A percentile compares a stretch with the other conserved stretches of the same genome.
Evolutionary conservation across 2,329 filamentous ascomycete genomes (phyloP).

Genomic region (Neofusicoccum ribis): DNA sequence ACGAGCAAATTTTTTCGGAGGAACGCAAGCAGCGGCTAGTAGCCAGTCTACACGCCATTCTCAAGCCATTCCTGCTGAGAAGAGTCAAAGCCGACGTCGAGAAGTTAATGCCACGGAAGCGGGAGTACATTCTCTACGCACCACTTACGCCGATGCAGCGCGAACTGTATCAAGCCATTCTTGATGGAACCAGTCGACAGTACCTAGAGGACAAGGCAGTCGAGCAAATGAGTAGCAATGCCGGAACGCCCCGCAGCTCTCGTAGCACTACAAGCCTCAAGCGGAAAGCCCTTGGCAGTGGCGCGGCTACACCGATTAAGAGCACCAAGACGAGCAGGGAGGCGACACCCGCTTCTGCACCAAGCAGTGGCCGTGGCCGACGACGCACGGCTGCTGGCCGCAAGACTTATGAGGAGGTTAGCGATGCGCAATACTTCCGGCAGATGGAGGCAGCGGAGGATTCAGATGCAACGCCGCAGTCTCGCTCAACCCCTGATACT

Average conservation of each 20-base stretch:
- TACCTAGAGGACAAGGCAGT: slow-evolving; percentile 75
- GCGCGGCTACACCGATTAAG: slow-evolving; percentile 59
- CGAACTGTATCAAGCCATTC: slow-evolving; percentile 81
- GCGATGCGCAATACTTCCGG: slow-evolving; percentile 81
- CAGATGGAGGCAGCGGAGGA: slow-evolving; percentile 59
- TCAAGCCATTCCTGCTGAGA: slow-evolving; percentile 86
- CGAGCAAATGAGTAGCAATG: slow-evolving; percentile 56
- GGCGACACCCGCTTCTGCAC: slow-evolving; percentile 67
- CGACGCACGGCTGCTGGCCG: slow-evolving; percentile 38
- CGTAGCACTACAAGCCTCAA: slow-evolving; percentile 53
- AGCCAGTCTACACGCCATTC: slow-evolving; percentile 85
- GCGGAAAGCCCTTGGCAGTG: slow-evolving; percentile 50
- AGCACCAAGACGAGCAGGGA: slow-evolving; percentile 72
- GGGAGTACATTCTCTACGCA: slow-evolving; percentile 93
- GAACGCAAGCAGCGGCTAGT: slow-evolving; percentile 75
- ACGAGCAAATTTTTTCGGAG: slow-evolving; percentile 77
- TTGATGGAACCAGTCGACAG: slow-evolving; percentile 52
- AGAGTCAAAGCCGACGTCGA: slow-evolving; percentile 94
- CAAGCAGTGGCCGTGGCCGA: slow-evolving; percentile 54
- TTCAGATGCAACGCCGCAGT: slow-evolving; percentile 39
- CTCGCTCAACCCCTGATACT: slow-evolving; percentile 40
- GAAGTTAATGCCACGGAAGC: slow-evolving; percentile 86
- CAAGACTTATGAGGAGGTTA: slow-evolving; percentile 67
- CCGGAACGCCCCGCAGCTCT: slow-evolving; percentile 50
- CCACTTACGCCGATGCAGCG: slow-evolving; percentile 89